Evolutionary conservation across 1,139 yeast genomes (phyloP).

Genomic region (Blastobotrys ciferrii): DNA sequence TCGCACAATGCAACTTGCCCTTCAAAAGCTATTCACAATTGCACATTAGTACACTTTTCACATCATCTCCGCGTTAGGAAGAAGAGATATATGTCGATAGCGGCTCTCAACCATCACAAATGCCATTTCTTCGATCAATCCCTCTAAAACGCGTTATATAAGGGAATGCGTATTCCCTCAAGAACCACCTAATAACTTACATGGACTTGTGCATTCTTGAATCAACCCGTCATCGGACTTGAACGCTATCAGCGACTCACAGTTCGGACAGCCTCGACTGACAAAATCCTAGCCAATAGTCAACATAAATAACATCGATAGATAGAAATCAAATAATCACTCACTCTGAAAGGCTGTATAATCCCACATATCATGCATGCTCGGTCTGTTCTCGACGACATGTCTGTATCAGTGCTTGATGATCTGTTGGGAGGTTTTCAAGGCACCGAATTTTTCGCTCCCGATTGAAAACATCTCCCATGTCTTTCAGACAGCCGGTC

Average conservation of each 20-base stretch:
- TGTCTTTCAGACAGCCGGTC: too few relatives aligned
- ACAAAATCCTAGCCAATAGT: slow-evolving; percentile 51
- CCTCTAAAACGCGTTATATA: too few relatives aligned
- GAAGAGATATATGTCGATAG: too few relatives aligned
- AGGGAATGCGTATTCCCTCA: too few relatives aligned
- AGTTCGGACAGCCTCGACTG: slow-evolving; percentile 93
- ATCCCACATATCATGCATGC: slow-evolving; percentile 98
- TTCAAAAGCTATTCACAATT: slow-evolving; percentile 57
- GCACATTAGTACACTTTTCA: neutral
- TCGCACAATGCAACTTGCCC: slow-evolving; percentile 91
- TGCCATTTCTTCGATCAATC: too few relatives aligned
- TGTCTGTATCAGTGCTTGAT: slow-evolving; percentile 21
- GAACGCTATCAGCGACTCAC: slow-evolving; percentile 79
- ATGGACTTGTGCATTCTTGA: slow-evolving; percentile 92
- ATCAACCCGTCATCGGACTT: slow-evolving; percentile 81
- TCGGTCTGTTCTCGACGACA: slow-evolving; percentile 73
- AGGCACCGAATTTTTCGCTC: too few relatives aligned
- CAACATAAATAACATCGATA: slow-evolving; percentile 10
- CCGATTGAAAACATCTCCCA: too few relatives aligned
- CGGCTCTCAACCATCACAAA: too few relatives aligned
- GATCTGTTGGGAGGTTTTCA: neutral
- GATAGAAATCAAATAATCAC: slow-evolving; percentile 26
- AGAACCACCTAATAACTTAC: too few relatives aligned
- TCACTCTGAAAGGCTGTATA: slow-evolving; percentile 66
- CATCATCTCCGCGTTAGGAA: too few relatives aligned